Evolutionary conservation across 192 early-diverging fungal species (phyloP).

Genomic region (Coemansia sp.): DNA sequence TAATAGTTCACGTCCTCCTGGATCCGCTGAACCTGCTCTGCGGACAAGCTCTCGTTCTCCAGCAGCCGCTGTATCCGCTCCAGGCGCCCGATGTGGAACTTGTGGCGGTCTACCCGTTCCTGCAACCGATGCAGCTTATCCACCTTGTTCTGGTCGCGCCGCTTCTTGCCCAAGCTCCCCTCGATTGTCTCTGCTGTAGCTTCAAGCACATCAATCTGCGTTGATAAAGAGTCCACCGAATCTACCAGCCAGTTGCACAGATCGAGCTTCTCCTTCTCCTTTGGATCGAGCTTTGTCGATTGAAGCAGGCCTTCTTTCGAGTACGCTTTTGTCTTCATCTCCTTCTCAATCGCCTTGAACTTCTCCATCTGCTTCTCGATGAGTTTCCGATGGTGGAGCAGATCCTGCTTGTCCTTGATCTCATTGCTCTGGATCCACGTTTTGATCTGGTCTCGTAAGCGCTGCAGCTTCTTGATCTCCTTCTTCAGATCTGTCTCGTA

Average conservation of each 20-base stretch:
- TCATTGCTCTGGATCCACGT: constrained; percentile 93
- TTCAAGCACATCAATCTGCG: constrained; percentile 93
- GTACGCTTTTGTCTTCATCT: constrained; percentile 98
- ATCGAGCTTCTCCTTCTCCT: constrained; percentile 89
- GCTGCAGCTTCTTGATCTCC: constrained; percentile 99
- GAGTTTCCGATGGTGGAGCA: constrained; percentile 87
- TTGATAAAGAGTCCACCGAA: constrained; percentile 76
- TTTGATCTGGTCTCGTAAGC: constrained; percentile 96
- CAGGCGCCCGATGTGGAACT: constrained; percentile 84
- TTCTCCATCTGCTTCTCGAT: constrained; percentile 99
- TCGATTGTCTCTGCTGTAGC: constrained; percentile 79
- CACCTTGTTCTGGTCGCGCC: constrained; percentile 73
- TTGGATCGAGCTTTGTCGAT: constrained; percentile 84
- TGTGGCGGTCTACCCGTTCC: constrained; percentile 82
- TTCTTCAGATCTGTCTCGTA: constrained; percentile 95
- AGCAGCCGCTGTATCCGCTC: constrained; percentile 92
- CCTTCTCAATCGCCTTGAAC: constrained; percentile 97
- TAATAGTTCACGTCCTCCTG: constrained; percentile 93
- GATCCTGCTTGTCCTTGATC: constrained; percentile 93
- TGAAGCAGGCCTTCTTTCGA: constrained; percentile 91
- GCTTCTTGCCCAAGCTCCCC: constrained; percentile 70
- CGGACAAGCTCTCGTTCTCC: constrained; percentile 86
- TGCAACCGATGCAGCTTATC: constrained; percentile 75
- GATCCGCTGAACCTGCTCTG: constrained; percentile 78
- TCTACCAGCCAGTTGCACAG: constrained; percentile 81